Evolutionary conservation across 129 eudicot species (phyloP).

Genomic region (Chrysanthemum lavandulifolium): DNA sequence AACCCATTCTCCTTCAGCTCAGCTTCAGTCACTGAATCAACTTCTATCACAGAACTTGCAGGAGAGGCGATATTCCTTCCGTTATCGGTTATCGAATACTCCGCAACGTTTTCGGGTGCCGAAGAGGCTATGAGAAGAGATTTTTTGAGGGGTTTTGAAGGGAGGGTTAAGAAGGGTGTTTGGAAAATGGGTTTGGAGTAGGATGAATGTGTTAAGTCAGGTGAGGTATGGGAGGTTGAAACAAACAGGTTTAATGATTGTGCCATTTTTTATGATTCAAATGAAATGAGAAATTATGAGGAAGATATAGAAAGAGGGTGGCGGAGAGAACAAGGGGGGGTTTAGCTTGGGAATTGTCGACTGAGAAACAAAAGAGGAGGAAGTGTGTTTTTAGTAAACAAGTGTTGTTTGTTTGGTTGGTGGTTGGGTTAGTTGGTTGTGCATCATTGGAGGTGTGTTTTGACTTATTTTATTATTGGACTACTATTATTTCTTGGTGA

Average conservation of each 20-base stretch:
- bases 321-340: conserved; percentile 41
- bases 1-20: conserved; percentile 96
- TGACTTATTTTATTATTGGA: no score
- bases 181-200: conserved; percentile 32
- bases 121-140: conserved; percentile 16
- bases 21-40: conserved; percentile 79
- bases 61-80: neutral
- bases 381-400: neutral
- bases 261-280: conserved; percentile 36
- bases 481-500: no score
- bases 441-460: neutral
- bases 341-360: conserved; percentile 40
- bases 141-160: conserved; percentile 15
- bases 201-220: conserved; percentile 24
- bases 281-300: neutral
- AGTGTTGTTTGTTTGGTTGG: conserved; percentile 3
- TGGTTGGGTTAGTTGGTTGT: neutral
- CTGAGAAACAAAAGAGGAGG: neutral
- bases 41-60: conserved; percentile 56
- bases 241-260: conserved; percentile 55
- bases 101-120: conserved; percentile 34
- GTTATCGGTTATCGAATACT: conserved; percentile 1
- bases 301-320: conserved; percentile 17
- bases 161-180: conserved; percentile 12
- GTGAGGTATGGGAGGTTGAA: conserved; percentile 39